Conservation (phyloP, 345 rosid species). For the Fremontodendron californicum region DNA sequence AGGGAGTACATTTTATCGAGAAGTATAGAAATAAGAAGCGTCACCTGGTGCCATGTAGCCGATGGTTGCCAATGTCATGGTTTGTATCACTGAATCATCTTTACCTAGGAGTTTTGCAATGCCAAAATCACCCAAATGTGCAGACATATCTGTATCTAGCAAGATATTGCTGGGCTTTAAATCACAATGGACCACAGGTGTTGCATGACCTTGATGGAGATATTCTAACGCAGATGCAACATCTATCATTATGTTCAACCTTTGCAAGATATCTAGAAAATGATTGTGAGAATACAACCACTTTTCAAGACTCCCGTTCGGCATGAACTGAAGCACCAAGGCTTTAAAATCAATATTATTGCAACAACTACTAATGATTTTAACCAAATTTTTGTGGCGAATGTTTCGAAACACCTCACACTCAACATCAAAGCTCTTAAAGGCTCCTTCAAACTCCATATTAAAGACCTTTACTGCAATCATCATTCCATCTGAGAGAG, state of each 20-base stretch:
- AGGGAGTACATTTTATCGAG: too few relatives aligned
- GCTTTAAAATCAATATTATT: conserved; percentile 16
- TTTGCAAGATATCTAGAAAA: neutral
- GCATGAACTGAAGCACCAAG: conserved; percentile 15
- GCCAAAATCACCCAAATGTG: conserved; percentile 19
- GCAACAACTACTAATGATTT: conserved; percentile 13
- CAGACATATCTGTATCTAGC: conserved; percentile 14
- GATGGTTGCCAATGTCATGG: conserved; percentile 11
- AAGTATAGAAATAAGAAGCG: too few relatives aligned
- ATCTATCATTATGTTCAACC: neutral
- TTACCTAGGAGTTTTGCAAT: conserved; percentile 6
- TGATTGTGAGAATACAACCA: neutral
- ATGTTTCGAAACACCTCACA: conserved; percentile 14
- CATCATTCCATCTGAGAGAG: neutral
- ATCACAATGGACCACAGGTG: too few relatives aligned
- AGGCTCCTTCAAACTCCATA: neutral
- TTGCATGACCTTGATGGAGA: conserved; percentile 15
- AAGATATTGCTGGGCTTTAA: conserved; percentile 16
- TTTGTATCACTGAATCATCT: neutral
- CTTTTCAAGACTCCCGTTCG: conserved; percentile 16
- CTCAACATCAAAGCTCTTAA: conserved; percentile 17
- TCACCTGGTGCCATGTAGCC: conserved; percentile 19
- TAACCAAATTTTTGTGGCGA: conserved; percentile 6
- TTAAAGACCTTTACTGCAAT: conserved; percentile 17
- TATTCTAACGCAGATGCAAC: conserved; percentile 13